phyloP scores from a whole-genome alignment of 2,329 filamentous ascomycete species.

The Aureobasidium subglaciale region DNA sequence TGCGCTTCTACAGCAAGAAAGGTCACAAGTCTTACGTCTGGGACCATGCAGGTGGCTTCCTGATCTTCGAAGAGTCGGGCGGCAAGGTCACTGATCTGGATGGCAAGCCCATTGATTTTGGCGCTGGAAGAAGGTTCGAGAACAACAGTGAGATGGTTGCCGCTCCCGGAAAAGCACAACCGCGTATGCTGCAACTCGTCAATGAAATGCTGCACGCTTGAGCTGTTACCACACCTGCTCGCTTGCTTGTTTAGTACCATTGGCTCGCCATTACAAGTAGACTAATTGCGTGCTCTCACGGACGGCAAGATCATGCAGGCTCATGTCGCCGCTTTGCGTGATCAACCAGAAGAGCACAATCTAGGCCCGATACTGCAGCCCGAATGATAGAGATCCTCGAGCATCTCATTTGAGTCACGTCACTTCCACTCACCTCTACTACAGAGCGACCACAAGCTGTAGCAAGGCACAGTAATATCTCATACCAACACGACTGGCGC shows the following conservation, averaged over 20 bases:
- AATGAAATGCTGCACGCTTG: slow-evolving; percentile 1
- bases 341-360: no score
- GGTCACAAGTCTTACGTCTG: slow-evolving; percentile 44
- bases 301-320: no score
- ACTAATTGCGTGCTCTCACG: no score
- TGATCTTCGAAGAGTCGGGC: slow-evolving; percentile 46
- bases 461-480: no score
- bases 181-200: slow-evolving; percentile 15
- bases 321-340: not conserved
- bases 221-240: not conserved
- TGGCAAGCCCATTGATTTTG: slow-evolving; percentile 44
- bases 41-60: slow-evolving; percentile 50
- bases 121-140: slow-evolving; percentile 33
- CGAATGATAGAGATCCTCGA: no score
- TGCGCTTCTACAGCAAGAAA: slow-evolving; percentile 40
- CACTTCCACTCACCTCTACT: no score
- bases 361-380: no score
- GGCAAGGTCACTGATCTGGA: slow-evolving; percentile 45
- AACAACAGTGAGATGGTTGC: slow-evolving; percentile 37
- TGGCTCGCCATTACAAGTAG: not conserved
- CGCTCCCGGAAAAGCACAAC: slow-evolving; percentile 33
- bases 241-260: not conserved
- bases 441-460: no score
- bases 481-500: no score
- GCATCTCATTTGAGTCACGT: no score